Percentiles rank a stretch among this genome's conserved stretches.
Evolutionary conservation across 2,329 filamentous ascomycete genomes (phyloP).

Genomic region (Sphaceloma murrayae): DNA sequence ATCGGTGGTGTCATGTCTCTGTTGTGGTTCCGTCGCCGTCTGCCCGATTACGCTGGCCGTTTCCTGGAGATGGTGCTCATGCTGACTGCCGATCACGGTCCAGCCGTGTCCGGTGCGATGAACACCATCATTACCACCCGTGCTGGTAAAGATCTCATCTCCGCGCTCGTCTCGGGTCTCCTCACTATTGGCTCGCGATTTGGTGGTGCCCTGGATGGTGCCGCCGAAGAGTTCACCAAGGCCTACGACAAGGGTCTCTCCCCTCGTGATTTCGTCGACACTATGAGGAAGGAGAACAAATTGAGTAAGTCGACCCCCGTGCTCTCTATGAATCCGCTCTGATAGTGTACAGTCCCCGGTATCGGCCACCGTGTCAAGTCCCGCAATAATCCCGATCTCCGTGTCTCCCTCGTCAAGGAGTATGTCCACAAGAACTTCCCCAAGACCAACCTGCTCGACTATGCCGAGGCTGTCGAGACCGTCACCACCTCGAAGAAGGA

Average conservation of each 20-base stretch:
- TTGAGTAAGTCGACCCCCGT: slow-evolving; percentile 52
- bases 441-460: slow-evolving; percentile 95
- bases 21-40: slow-evolving; percentile 97
- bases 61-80: slow-evolving; percentile 99
- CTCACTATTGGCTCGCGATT: slow-evolving; percentile 97
- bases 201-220: slow-evolving; percentile 95
- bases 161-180: slow-evolving; percentile 87
- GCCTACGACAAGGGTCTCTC: slow-evolving; percentile 96
- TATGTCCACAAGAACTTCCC: slow-evolving; percentile 97
- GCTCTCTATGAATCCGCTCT: slow-evolving; percentile 20
- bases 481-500: slow-evolving; percentile 99
- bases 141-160: slow-evolving; percentile 98
- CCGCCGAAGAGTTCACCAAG: slow-evolving; percentile 96
- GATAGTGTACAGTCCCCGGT: slow-evolving; percentile 60
- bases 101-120: slow-evolving; percentile 98
- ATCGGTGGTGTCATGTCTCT: slow-evolving; percentile 99
- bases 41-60: slow-evolving; percentile 92
- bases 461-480: slow-evolving; percentile 92
- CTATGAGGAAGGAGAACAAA: slow-evolving; percentile 99
- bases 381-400: slow-evolving; percentile 98
- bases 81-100: slow-evolving; percentile 98
- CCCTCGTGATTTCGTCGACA: slow-evolving; percentile 97
- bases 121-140: slow-evolving; percentile 99
- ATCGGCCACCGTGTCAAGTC: slow-evolving; percentile 99
- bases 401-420: slow-evolving; percentile 98